Percentiles rank a stretch among this genome's conserved stretches.
Evolutionary conservation across 2,329 filamentous ascomycete genomes (phyloP).

Genomic region (Shiraia sp.): DNA sequence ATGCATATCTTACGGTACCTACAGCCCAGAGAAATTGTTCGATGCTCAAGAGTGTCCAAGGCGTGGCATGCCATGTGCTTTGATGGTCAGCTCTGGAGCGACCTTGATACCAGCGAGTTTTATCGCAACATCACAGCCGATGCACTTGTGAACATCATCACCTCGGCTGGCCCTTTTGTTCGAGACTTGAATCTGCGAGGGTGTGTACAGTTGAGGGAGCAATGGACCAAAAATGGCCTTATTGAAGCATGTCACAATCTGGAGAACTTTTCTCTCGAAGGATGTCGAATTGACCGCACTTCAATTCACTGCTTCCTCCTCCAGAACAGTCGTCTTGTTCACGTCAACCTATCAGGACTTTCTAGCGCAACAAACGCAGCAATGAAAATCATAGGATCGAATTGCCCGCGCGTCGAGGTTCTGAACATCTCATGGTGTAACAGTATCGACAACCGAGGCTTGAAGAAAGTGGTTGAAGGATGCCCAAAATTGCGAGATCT

Average conservation of each 20-base stretch:
- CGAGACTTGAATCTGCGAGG: slow-evolving; percentile 88
- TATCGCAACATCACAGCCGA: slow-evolving; percentile 85
- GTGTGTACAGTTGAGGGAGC: slow-evolving; percentile 84
- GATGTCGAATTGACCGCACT: slow-evolving; percentile 80
- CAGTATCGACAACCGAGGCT: slow-evolving; percentile 76
- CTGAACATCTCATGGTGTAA: slow-evolving; percentile 94
- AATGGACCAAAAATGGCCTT: slow-evolving; percentile 75
- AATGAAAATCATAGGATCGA: slow-evolving; percentile 81
- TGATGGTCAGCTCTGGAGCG: slow-evolving; percentile 91
- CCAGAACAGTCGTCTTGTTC: slow-evolving; percentile 75
- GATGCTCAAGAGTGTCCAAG: slow-evolving; percentile 75
- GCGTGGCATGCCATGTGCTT: slow-evolving; percentile 83
- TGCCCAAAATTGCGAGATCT: slow-evolving; percentile 79
- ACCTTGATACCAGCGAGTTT: slow-evolving; percentile 80
- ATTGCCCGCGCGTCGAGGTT: slow-evolving; percentile 78
- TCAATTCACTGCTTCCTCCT: slow-evolving; percentile 78
- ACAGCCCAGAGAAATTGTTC: slow-evolving; percentile 77
- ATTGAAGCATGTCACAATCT: slow-evolving; percentile 86
- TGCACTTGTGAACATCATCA: slow-evolving; percentile 82
- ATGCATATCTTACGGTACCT: slow-evolving; percentile 77
- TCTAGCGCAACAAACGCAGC: slow-evolving; percentile 78
- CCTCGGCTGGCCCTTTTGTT: slow-evolving; percentile 83
- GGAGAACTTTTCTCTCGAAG: slow-evolving; percentile 84
- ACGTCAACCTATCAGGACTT: slow-evolving; percentile 84
- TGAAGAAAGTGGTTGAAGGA: slow-evolving; percentile 71